A percentile compares a stretch with the other conserved stretches of the same genome.
Conservation (phyloP, 2,329 filamentous ascomycete species). For the Arthrobotrys pseudoclavata region DNA sequence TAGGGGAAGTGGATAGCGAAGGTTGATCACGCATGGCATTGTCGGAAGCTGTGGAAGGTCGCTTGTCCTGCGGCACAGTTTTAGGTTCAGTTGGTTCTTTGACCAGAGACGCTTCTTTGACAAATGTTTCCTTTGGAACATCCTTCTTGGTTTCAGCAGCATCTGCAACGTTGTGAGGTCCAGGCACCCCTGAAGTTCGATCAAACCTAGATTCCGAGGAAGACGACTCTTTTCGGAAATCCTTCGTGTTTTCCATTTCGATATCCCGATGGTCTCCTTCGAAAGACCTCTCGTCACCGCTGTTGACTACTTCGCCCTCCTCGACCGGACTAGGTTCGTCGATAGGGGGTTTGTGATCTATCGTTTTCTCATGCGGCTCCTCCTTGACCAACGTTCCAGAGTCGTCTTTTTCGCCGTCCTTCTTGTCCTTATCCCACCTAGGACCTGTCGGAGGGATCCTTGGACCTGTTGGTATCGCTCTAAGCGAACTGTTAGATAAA, state of each 20-base stretch:
- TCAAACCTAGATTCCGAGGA: conserved; percentile 30
- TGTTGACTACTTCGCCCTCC: conserved; percentile 55
- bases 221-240: conserved; percentile 36
- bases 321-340: conserved; percentile 56
- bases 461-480: conserved; percentile 55
- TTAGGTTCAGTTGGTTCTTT: conserved; percentile 55
- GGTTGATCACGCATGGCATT: conserved; percentile 39
- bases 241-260: conserved; percentile 47
- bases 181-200: conserved; percentile 13
- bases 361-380: conserved; percentile 43
- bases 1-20: conserved; percentile 43
- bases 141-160: conserved; percentile 38
- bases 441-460: conserved; percentile 44
- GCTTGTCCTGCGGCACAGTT: conserved; percentile 53
- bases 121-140: conserved; percentile 27
- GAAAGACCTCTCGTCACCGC: conserved; percentile 46
- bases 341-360: conserved; percentile 46
- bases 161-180: conserved; percentile 25
- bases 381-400: conserved; percentile 43
- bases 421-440: conserved; percentile 58
- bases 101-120: conserved; percentile 42
- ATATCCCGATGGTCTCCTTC: conserved; percentile 42
- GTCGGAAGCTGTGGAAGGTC: conserved; percentile 35
- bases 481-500: conserved; percentile 48
- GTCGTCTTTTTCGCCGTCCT: conserved; percentile 54